These are phyloP conservation scores for Alloteropsis semialata DNA, from an alignment of 176 grass and related monocot species.

Conservation along the genomic window DNA sequence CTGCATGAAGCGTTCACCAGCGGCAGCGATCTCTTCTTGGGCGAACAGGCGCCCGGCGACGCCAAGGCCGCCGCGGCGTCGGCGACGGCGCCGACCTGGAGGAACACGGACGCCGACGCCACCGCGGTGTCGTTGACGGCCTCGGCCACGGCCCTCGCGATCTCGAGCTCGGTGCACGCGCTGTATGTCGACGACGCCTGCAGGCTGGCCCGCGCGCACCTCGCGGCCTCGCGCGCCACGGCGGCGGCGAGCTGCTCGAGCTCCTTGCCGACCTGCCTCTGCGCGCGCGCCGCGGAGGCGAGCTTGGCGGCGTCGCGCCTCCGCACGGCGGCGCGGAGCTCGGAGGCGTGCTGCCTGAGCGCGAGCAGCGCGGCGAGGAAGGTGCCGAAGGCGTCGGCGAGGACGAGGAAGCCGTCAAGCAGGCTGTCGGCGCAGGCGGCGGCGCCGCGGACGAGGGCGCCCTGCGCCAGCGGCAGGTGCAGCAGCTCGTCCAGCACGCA, in stretches of 20 bases:
- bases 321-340: slow-evolving; percentile 41
- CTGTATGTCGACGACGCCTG: background rate
- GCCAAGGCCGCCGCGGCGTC: slow-evolving; percentile 26
- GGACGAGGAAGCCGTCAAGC: slow-evolving; percentile 66
- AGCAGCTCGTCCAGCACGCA: slow-evolving; percentile 65
- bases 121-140: slow-evolving; percentile 34
- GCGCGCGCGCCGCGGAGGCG: slow-evolving; percentile 20
- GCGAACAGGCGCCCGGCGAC: slow-evolving; percentile 16
- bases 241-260: slow-evolving; percentile 22
- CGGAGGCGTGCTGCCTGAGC: slow-evolving; percentile 48
- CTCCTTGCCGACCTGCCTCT: slow-evolving; percentile 51
- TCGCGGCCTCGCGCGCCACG: background rate
- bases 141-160: slow-evolving; percentile 49
- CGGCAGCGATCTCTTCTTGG: slow-evolving; percentile 44
- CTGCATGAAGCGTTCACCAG: slow-evolving; percentile 24
- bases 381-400: slow-evolving; percentile 64
- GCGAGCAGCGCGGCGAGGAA: slow-evolving; percentile 46
- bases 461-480: slow-evolving; percentile 43
- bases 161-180: slow-evolving; percentile 44
- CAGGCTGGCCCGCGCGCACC: background rate
- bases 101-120: slow-evolving; percentile 34
- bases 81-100: slow-evolving; percentile 53
- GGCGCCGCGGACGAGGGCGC: slow-evolving; percentile 15
- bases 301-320: slow-evolving; percentile 44
- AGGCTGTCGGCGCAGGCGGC: slow-evolving; percentile 30